phyloP scores from a whole-genome alignment of 768 basidiomycete genomes.

The Mycena latifolia region DNA sequence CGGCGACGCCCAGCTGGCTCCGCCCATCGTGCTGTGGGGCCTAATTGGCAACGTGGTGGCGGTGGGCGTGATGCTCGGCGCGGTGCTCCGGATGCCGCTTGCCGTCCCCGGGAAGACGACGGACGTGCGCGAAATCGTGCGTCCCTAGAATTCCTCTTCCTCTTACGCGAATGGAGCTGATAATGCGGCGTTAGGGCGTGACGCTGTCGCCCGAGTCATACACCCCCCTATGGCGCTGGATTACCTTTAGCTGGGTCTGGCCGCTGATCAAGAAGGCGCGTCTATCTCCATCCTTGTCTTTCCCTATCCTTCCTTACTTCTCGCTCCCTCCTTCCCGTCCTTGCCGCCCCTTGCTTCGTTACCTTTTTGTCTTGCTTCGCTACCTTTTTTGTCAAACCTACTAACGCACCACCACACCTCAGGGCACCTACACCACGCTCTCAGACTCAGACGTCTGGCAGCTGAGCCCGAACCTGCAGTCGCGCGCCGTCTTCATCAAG shows the following conservation, averaged over 20 bases:
- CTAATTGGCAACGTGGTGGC: conserved; percentile 45
- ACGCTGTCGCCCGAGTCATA: conserved; percentile 80
- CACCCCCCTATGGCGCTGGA: conserved; percentile 76
- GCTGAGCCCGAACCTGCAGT: conserved; percentile 76
- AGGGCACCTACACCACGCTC: conserved; percentile 66
- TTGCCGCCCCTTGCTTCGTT: no score
- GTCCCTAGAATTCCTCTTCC: conserved; percentile 47
- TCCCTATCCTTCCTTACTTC: no score
- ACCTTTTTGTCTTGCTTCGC: conserved; percentile 39
- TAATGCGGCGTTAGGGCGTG: conserved; percentile 58
- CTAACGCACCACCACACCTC: background rate
- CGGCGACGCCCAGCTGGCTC: conserved; percentile 53
- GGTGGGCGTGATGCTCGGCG: conserved; percentile 51
- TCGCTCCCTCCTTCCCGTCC: no score
- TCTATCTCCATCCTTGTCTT: no score
- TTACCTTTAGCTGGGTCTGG: conserved; percentile 78
- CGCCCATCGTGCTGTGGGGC: conserved; percentile 22
- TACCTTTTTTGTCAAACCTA: background rate
- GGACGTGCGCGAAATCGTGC: conserved; percentile 64
- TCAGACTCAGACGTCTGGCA: conserved; percentile 79
- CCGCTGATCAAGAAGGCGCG: conserved; percentile 69
- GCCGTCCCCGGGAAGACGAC: conserved; percentile 40
- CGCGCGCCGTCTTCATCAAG: conserved; percentile 70
- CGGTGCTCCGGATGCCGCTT: conserved; percentile 23
- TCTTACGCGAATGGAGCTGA: background rate